Evolutionary conservation across 169 alveolate species (phyloP).

Genomic region (Sarcocystis neurona): DNA sequence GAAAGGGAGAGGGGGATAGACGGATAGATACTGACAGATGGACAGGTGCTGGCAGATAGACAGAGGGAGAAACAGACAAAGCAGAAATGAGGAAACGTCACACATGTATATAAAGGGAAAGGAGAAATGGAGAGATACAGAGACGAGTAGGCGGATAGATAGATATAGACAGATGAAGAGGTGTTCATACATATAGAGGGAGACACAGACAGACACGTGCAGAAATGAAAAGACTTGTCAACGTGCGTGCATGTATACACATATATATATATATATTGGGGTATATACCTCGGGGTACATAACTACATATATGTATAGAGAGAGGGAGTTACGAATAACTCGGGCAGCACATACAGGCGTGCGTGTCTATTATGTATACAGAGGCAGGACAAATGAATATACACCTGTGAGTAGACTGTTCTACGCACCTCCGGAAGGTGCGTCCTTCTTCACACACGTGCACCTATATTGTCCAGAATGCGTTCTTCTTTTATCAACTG

Average conservation of each 20-base stretch:
- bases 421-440: too few species aligned
- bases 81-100: neutral
- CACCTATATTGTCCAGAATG: too few species aligned
- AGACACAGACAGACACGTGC: neutral
- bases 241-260: neutral
- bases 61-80: neutral
- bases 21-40: constrained; percentile 25
- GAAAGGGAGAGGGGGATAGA: constrained; percentile 12
- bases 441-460: too few species aligned
- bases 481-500: too few species aligned
- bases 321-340: too few species aligned
- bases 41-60: neutral
- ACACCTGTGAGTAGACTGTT: too few species aligned
- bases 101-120: neutral
- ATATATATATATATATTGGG: neutral
- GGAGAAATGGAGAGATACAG: too few species aligned
- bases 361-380: too few species aligned
- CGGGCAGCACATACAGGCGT: too few species aligned
- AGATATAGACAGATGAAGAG: neutral
- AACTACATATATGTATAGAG: too few species aligned
- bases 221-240: neutral
- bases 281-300: too few species aligned
- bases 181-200: neutral
- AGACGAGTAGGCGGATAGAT: neutral
- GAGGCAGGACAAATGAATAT: too few species aligned